Percentiles rank a stretch among this genome's conserved stretches.
phyloP scores from a whole-genome alignment of 768 basidiomycete species.

The Lentinula detonsa region DNA sequence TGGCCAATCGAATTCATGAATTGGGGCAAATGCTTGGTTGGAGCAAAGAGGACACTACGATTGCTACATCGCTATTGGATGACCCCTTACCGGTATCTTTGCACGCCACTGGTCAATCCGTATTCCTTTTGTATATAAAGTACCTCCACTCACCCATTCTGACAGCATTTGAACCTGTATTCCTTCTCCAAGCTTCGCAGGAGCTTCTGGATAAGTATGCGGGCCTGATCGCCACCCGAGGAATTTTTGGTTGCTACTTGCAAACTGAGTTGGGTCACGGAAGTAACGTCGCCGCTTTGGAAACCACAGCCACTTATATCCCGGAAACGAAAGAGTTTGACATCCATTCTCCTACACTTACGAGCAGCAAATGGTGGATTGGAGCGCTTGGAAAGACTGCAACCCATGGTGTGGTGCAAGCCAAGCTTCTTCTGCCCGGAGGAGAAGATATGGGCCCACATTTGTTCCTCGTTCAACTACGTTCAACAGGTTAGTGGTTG shows the following conservation, averaged over 20 bases:
- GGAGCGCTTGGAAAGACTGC: slow-evolving; percentile 67
- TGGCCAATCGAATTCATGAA: slow-evolving; percentile 54
- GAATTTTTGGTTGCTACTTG: slow-evolving; percentile 66
- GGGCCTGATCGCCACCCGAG: slow-evolving; percentile 41
- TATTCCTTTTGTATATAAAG: not conserved
- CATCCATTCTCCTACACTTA: slow-evolving; percentile 68
- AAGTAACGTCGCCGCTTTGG: slow-evolving; percentile 59
- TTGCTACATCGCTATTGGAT: slow-evolving; percentile 44
- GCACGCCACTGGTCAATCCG: slow-evolving; percentile 22
- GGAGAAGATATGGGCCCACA: slow-evolving; percentile 65
- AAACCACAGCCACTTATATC: slow-evolving; percentile 76
- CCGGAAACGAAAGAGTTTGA: slow-evolving; percentile 64
- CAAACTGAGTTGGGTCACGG: slow-evolving; percentile 82
- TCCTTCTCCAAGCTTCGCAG: slow-evolving; percentile 54
- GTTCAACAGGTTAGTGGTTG: slow-evolving; percentile 46
- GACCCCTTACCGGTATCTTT: slow-evolving; percentile 45
- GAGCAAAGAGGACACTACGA: slow-evolving; percentile 38
- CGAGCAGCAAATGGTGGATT: slow-evolving; percentile 82
- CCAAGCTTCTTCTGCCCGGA: slow-evolving; percentile 59
- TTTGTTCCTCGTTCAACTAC: slow-evolving; percentile 66
- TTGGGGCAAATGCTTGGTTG: slow-evolving; percentile 49
- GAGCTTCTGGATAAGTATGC: slow-evolving; percentile 48
- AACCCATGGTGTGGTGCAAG: slow-evolving; percentile 73
- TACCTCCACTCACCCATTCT: not conserved
- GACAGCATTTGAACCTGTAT: slow-evolving; percentile 62